Conservation (phyloP, 2,329 filamentous ascomycete genomes). For the Aureobasidium zeae region DNA sequence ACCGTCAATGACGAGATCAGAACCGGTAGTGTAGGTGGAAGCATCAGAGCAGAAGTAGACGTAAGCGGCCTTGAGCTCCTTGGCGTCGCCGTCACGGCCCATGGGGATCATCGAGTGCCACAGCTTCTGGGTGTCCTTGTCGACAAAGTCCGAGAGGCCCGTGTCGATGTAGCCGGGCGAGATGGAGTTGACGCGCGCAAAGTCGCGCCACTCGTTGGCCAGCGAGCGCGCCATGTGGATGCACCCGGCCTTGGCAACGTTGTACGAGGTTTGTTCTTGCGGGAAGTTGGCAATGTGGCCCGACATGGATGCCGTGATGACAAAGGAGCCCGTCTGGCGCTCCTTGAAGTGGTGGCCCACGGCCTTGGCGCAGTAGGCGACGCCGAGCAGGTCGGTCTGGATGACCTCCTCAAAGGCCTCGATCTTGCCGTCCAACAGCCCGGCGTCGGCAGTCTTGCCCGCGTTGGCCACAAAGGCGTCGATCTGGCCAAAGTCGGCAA, state of each 20-base stretch:
- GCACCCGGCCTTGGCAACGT: slow-evolving; percentile 57
- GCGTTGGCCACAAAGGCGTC: slow-evolving; percentile 62
- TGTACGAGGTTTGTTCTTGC: slow-evolving; percentile 57
- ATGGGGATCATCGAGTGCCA: slow-evolving; percentile 54
- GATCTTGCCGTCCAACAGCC: slow-evolving; percentile 59
- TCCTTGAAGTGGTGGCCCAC: slow-evolving; percentile 71
- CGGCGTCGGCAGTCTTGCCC: slow-evolving; percentile 58
- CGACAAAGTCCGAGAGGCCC: slow-evolving; percentile 56
- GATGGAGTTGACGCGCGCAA: slow-evolving; percentile 59
- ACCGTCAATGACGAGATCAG: slow-evolving; percentile 43
- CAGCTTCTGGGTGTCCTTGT: slow-evolving; percentile 46
- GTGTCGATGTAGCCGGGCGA: slow-evolving; percentile 62
- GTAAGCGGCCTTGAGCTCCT: slow-evolving; percentile 55
- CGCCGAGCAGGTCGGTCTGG: slow-evolving; percentile 77
- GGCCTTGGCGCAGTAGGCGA: slow-evolving; percentile 77
- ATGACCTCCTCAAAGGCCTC: slow-evolving; percentile 70
- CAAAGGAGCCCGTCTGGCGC: slow-evolving; percentile 53
- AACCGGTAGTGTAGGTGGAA: slow-evolving; percentile 43
- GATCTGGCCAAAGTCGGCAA: slow-evolving; percentile 61
- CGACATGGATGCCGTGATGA: slow-evolving; percentile 66
- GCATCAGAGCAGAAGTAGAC: slow-evolving; percentile 46
- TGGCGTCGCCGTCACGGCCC: slow-evolving; percentile 53
- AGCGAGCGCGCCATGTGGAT: slow-evolving; percentile 56
- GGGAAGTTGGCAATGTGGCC: slow-evolving; percentile 78
- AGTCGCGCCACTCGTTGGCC: slow-evolving; percentile 61